Evolutionary conservation across 1,284 basidiomycete species (phyloP).

Genomic region (Ustilago lituana): DNA sequence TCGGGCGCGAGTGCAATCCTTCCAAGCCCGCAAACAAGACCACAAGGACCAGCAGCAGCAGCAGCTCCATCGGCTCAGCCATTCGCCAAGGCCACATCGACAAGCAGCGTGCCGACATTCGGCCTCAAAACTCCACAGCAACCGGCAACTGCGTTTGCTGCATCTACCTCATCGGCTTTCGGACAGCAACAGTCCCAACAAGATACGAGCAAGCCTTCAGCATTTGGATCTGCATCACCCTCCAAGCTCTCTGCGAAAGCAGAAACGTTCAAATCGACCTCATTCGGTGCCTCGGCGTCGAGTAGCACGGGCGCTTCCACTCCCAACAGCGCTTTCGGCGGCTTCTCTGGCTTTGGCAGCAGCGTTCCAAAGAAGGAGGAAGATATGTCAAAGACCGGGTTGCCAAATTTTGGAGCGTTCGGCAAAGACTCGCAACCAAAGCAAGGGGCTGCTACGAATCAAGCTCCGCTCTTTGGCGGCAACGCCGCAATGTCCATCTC

Average conservation of each 20-base stretch:
- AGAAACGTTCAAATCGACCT: constrained; percentile 17
- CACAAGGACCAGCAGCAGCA: not conserved
- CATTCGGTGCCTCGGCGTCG: not conserved
- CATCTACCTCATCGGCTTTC: constrained; percentile 4
- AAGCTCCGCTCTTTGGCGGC: constrained; percentile 5
- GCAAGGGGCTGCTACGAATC: not conserved
- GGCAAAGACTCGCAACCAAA: not conserved
- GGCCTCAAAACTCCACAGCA: constrained; percentile 5
- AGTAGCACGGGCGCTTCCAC: not conserved
- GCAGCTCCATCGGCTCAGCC: not conserved
- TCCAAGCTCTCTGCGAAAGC: constrained; percentile 31
- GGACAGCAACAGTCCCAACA: constrained; percentile 11
- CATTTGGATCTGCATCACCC: constrained; percentile 10
- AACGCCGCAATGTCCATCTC: not conserved
- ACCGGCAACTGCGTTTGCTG: not conserved
- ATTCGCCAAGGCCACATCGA: not conserved
- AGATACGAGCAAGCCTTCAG: constrained; percentile 2
- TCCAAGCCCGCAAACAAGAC: not conserved
- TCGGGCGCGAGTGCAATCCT: constrained; percentile 27
- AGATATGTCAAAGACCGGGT: not conserved
- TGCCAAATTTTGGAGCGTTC: constrained; percentile 13
- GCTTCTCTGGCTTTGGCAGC: constrained; percentile 4
- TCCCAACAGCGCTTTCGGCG: constrained; percentile 3
- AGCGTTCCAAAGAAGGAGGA: constrained; percentile 1
- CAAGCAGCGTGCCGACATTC: constrained; percentile 3